phyloP scores from a whole-genome alignment of 2,329 filamentous ascomycete species.

The Drechslera avenae region DNA sequence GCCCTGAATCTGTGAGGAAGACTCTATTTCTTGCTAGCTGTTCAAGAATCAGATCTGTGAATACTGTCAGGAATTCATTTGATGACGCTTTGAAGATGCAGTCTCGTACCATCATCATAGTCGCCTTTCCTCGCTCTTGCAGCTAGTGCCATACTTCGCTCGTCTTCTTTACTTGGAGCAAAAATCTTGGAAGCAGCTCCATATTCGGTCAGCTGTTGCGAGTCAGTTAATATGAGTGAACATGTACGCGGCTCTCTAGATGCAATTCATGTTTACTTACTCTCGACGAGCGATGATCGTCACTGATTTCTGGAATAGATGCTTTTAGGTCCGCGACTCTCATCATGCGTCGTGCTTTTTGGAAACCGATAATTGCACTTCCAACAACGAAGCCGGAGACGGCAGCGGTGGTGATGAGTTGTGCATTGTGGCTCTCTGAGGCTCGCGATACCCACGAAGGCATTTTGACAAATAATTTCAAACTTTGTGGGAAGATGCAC shows the following conservation, averaged over 20 bases:
- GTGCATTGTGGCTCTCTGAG: slow-evolving; percentile 56
- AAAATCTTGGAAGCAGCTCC: slow-evolving; percentile 58
- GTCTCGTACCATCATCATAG: slow-evolving; percentile 63
- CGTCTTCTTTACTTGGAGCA: slow-evolving; percentile 58
- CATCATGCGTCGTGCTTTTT: slow-evolving; percentile 60
- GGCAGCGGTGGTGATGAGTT: slow-evolving; percentile 73
- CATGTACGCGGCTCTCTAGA: background rate
- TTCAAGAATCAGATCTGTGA: slow-evolving; percentile 83
- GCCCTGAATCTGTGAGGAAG: slow-evolving; percentile 82
- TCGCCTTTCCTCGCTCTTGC: slow-evolving; percentile 65
- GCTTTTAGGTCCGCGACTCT: slow-evolving; percentile 64
- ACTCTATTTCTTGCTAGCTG: slow-evolving; percentile 92
- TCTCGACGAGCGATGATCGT: slow-evolving; percentile 57
- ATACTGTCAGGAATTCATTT: slow-evolving; percentile 4
- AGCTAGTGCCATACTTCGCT: slow-evolving; percentile 63
- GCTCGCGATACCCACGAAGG: slow-evolving; percentile 54
- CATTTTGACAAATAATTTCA: slow-evolving; percentile 38
- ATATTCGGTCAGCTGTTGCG: slow-evolving; percentile 63
- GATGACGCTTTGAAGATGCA: background rate
- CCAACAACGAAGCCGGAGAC: slow-evolving; percentile 56
- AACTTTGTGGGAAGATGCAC: slow-evolving; percentile 2
- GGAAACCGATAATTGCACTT: slow-evolving; percentile 62
- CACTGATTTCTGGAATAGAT: slow-evolving; percentile 63
- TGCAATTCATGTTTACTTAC: slow-evolving; percentile 44
- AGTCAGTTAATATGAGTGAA: slow-evolving; percentile 39